Conservation (phyloP, 2,329 filamentous ascomycete species). For the Cordyceps farinosa region DNA sequence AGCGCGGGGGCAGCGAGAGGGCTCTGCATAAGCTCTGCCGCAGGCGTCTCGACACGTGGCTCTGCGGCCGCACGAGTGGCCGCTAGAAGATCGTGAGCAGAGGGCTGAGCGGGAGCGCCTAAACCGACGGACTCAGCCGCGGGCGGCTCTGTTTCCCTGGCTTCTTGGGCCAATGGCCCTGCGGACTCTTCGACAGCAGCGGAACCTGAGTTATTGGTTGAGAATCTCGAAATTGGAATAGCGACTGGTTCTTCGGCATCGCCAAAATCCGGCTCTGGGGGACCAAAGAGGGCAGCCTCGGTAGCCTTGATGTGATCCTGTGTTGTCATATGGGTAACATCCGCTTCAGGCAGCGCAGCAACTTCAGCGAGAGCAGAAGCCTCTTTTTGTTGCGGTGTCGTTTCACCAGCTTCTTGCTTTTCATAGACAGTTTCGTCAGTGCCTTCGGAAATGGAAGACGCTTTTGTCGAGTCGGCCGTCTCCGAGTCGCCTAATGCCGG, state of each 20-base stretch:
- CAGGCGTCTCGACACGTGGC: slow-evolving; percentile 18
- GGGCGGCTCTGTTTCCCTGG: neutral
- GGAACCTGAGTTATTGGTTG: slow-evolving; percentile 26
- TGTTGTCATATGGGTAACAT: slow-evolving; percentile 1
- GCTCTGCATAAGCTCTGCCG: slow-evolving; percentile 6
- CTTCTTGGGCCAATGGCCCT: neutral
- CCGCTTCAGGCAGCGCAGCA: neutral
- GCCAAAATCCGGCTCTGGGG: slow-evolving; percentile 7
- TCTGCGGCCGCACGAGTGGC: slow-evolving; percentile 22
- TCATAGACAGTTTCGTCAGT: slow-evolving; percentile 56
- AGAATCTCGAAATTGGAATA: slow-evolving; percentile 43
- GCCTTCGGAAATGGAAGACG: slow-evolving; percentile 61
- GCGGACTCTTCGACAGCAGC: neutral
- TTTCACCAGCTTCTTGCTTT: slow-evolving; percentile 24
- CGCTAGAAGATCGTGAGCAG: slow-evolving; percentile 28
- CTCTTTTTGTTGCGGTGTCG: slow-evolving; percentile 20
- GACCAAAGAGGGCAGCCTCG: slow-evolving; percentile 23
- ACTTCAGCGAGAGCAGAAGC: neutral
- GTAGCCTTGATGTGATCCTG: slow-evolving; percentile 16
- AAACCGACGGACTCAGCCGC: neutral
- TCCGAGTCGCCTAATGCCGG: slow-evolving; percentile 53
- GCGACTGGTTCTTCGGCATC: slow-evolving; percentile 4
- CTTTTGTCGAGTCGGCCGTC: slow-evolving; percentile 56
- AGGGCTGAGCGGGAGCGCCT: slow-evolving; percentile 19
- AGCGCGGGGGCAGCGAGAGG: slow-evolving; percentile 14